Evolutionary conservation across 192 early-diverging fungal genomes (phyloP).

Genomic region (Endogone sp.): DNA sequence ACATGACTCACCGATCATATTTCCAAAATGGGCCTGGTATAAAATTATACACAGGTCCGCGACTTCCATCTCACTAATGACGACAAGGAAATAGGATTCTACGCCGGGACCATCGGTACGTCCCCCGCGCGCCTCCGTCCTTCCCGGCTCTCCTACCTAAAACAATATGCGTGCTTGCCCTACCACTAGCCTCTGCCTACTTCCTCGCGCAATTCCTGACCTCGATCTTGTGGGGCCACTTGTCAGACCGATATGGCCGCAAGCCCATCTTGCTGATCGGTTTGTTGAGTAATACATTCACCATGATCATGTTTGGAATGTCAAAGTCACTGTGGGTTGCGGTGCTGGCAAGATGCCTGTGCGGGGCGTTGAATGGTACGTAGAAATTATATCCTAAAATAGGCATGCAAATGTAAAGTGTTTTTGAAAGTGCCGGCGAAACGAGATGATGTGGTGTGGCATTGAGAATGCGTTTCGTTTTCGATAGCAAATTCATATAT

Average conservation of each 20-base stretch:
- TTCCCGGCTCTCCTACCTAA: no score
- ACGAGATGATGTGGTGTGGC: no score
- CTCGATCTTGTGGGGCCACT: constrained; percentile 64
- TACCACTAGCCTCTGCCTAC: constrained; percentile 54
- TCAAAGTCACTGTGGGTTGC: constrained; percentile 55
- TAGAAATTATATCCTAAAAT: no score
- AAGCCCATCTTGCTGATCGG: constrained; percentile 78
- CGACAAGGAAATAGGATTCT: constrained; percentile 79
- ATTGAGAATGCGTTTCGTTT: no score
- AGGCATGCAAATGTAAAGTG: no score
- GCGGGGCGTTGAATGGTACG: constrained; percentile 68
- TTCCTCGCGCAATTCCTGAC: constrained; percentile 69
- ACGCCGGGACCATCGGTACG: constrained; percentile 66
- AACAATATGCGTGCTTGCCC: no score
- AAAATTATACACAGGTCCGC: constrained; percentile 30
- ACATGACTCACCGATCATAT: not conserved
- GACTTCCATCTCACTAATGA: constrained; percentile 68
- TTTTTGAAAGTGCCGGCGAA: no score
- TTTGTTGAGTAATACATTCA: constrained; percentile 69
- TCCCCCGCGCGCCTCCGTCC: not conserved
- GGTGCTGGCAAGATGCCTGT: constrained; percentile 53
- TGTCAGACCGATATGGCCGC: constrained; percentile 80
- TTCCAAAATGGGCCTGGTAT: not conserved
- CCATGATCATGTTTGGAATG: constrained; percentile 70
- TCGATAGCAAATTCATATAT: no score